Base-by-base conservation (phyloP, 2,329 filamentous ascomycete species). In the Exophiala xenobiotica region DNA sequence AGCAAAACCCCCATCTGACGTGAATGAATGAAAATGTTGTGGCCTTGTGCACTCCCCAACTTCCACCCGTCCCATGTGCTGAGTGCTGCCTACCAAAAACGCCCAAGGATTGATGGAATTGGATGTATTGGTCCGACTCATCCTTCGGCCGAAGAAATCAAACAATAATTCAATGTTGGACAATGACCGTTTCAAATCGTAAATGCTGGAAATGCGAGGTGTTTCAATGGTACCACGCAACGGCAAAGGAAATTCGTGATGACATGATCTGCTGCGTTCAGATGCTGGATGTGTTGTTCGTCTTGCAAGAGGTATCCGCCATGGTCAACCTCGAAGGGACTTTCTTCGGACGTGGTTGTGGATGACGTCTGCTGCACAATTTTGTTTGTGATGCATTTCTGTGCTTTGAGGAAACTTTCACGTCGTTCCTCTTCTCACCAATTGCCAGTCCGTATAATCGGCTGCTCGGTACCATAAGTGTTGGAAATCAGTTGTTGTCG, bases 401-500 rank as follows among this genome's bases (percentile, higher is more conserved):
- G 31, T 3, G n/a, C 31, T 35, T 35, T 9, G 31, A 35, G 31
- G 29, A 35, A 35, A 35, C 31, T 8, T n/a, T n/a, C n/a, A n/a
- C n/a, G n/a, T 16, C 31, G 12, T 35, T 35, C 31, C 4, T 14
- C 29, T 6, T 16, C 33, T 46, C 51, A 61, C 56, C 56, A 59
- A 20, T 54, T 59, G 9, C 59, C 59, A 4, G 57, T 60, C n/a
- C 59, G 54, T 27, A 61, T 52, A 38, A 31, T 49, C 11, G 54
- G 52, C 26, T 57, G 54, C 46, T 75, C 76, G 53, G 74, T 65
- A 22, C 78, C 79, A 60, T 81, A 83, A 33, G 75, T 81, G 53
- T 76, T 81, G 53, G 70, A 79, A 48, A 81, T 66, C 33, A 82
- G 68, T 61, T 82, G 79, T 41, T 81, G 77, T 49, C 79, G 72